These are phyloP conservation scores for Heritiera fomes DNA, from an alignment of 345 rosid genomes.

Conservation along the genomic window DNA sequence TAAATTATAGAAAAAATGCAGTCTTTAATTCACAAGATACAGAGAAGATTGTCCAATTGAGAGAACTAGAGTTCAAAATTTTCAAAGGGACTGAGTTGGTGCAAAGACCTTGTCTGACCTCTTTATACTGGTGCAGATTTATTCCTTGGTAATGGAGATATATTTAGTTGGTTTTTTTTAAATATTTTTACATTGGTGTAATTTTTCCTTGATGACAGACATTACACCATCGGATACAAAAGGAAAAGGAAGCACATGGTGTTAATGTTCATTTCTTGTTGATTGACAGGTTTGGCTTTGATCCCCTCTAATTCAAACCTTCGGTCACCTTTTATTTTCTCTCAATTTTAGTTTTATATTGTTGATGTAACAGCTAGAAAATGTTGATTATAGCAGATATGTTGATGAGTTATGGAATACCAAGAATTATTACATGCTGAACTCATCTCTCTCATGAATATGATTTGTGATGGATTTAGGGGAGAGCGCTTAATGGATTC, in stretches of 20 bases:
- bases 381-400: not conserved
- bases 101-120: not conserved
- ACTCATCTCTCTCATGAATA: not conserved
- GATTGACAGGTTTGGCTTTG: constrained; percentile 69
- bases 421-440: not conserved
- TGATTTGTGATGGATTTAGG: not conserved
- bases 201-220: constrained; percentile 45
- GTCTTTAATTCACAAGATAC: not conserved
- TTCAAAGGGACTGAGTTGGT: not conserved
- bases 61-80: not conserved
- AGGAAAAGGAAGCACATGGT: constrained; percentile 48
- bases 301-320: constrained; percentile 14
- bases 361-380: not conserved
- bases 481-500: not conserved
- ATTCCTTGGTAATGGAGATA: not conserved
- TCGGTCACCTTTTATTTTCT: not conserved
- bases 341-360: not conserved
- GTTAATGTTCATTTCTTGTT: constrained; percentile 49
- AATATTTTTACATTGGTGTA: not conserved
- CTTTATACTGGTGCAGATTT: not conserved
- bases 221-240: constrained; percentile 49
- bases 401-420: not conserved
- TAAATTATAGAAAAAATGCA: not conserved
- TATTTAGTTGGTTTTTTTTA: not conserved
- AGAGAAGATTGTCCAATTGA: not conserved